Evolutionary conservation across 176 grass and related monocot genomes (phyloP), one percentile per base, ranked within the genome.

Genomic region (Musa troglodytarum): DNA sequence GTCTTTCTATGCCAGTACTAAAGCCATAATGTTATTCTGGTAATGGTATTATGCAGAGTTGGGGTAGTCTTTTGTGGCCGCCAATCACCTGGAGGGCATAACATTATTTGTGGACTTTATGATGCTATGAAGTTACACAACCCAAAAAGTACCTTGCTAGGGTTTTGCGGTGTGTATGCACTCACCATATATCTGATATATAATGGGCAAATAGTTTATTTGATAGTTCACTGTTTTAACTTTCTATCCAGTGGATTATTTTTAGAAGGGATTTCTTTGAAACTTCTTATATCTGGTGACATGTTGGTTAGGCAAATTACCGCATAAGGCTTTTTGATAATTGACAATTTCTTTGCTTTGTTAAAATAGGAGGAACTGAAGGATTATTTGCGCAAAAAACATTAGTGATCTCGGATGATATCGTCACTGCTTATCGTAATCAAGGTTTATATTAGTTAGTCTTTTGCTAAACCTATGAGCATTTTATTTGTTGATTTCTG

Each of bases 41-140:
- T 43, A 43, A 43, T 14, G 34, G 56, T 12, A 34, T 17, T 63
- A 68, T 9, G 58, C 57, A 88, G 86, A 79, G 52, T 84, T 16
- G 82, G 86, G 14, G 70, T 84, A 17, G 55, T 88, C 50, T 88
- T 88, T 25, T 79, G 75, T 76, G 82, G 82, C 26, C 83, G 86
- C 17, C 86, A 84, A 49, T 84, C 82, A 21, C 82, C 82, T 6
- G 70, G 86, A 49, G 82, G 79, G 19, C 86, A 84, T 62, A 82
- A 82, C 70, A 70, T 84, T 2, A 67, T 88, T 70, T 88, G 82
- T 53, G 79, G 82, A 6, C 28, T 65, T 61, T 64, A 82, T 72
- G 82, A 84, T 72, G 86, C 81, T 12, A 23, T 82, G 16, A 84
- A 81, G 73, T 80, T 71, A 71, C 86, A 49, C 0, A 79, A 81